Percentiles rank a stretch among this genome's conserved stretches.
Evolutionary conservation across 164 flowering plant genomes (phyloP).

Genomic region (Magnolia officinalis): DNA sequence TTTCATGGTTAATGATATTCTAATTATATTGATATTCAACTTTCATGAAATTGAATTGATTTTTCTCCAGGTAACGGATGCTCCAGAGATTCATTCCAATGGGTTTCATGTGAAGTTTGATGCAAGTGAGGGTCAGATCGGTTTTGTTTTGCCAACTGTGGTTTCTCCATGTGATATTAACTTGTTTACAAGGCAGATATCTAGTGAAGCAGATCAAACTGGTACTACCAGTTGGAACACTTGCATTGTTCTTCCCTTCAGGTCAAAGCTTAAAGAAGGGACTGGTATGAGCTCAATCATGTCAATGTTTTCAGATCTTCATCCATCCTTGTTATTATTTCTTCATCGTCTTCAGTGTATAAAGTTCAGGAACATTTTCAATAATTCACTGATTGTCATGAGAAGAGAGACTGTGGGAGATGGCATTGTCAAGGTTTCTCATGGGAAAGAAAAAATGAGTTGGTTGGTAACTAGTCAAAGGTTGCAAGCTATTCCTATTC

Average conservation of each 20-base stretch:
- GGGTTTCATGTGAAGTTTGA: constrained; percentile 96
- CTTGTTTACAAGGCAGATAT: constrained; percentile 32
- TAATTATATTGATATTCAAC: neutral
- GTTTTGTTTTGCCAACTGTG: constrained; percentile 85
- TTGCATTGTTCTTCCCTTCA: constrained; percentile 88
- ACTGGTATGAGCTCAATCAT: constrained; percentile 39
- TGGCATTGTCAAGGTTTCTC: constrained; percentile 70
- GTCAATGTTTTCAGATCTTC: constrained; percentile 89
- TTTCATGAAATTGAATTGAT: constrained; percentile 9
- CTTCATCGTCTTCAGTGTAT: constrained; percentile 89
- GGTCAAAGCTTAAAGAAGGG: constrained; percentile 41
- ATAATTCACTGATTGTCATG: constrained; percentile 59
- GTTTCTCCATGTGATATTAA: constrained; percentile 65
- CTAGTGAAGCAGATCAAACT: constrained; percentile 29
- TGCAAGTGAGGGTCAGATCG: constrained; percentile 85
- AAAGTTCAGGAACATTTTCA: constrained; percentile 57
- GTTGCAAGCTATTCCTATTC: constrained; percentile 43
- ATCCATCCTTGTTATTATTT: constrained; percentile 86
- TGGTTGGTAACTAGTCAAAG: constrained; percentile 77
- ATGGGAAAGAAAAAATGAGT: constrained; percentile 69
- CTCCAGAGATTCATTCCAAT: constrained; percentile 98
- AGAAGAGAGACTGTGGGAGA: constrained; percentile 64
- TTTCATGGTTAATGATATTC: constrained; percentile 3
- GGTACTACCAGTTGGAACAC: constrained; percentile 64
- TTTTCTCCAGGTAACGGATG: constrained; percentile 80